Percentiles rank a stretch among this genome's conserved stretches.
Conservation (phyloP, 2,329 filamentous ascomycete species). For the Aulographum hederae region DNA sequence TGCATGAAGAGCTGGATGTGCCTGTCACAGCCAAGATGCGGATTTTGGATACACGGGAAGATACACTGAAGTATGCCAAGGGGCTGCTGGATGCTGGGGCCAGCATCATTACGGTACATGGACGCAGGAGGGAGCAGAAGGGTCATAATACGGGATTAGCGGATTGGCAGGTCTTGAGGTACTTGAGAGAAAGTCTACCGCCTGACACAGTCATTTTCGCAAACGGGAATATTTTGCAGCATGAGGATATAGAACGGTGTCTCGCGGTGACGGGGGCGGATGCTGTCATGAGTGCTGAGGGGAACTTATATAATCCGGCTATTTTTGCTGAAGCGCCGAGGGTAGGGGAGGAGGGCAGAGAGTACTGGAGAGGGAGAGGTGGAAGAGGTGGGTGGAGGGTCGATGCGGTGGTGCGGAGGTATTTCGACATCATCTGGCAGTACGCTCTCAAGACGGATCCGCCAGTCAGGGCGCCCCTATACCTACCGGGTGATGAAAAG, state of each 20-base stretch:
- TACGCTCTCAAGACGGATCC: conserved; percentile 50
- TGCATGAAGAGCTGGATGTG: conserved; percentile 60
- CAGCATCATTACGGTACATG: conserved; percentile 86
- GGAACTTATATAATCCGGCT: conserved; percentile 77
- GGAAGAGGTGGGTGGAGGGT: conserved; percentile 74
- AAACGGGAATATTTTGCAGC: conserved; percentile 81
- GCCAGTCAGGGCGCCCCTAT: conserved; percentile 54
- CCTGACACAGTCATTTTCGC: conserved; percentile 85
- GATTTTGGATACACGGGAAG: conserved; percentile 69
- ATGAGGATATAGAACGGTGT: conserved; percentile 59
- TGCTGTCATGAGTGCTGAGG: conserved; percentile 90
- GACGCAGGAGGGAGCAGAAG: conserved; percentile 77
- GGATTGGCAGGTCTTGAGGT: conserved; percentile 75
- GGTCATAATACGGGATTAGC: conserved; percentile 86
- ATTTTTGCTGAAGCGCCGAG: conserved; percentile 59
- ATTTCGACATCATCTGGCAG: conserved; percentile 75
- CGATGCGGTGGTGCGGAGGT: conserved; percentile 72
- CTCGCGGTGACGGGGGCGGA: conserved; percentile 74
- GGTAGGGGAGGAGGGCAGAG: conserved; percentile 46
- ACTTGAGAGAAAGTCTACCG: conserved; percentile 66
- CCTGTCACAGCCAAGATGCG: conserved; percentile 93
- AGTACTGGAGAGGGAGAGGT: conserved; percentile 71
- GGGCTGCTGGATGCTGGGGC: conserved; percentile 78
- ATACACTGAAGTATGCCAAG: conserved; percentile 73
- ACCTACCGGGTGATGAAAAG: conserved; percentile 38